Base-by-base conservation (phyloP, 2,329 filamentous ascomycete species). In the Cryphonectria carpinicola region DNA sequence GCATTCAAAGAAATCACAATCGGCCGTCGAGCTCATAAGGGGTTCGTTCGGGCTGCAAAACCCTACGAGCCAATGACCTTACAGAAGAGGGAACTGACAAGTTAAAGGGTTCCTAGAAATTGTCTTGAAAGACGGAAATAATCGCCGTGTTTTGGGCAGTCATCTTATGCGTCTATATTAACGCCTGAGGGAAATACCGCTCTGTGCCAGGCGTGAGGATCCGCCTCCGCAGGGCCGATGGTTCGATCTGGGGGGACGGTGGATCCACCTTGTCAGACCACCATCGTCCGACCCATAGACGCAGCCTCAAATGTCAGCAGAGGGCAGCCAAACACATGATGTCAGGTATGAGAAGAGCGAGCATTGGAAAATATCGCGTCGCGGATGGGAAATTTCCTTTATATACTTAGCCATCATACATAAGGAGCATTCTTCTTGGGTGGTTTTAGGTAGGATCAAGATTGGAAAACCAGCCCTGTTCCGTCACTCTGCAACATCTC, bases 221-320 rank as follows among this genome's bases (percentile, higher is more conserved):
- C 60, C 67, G 65, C 68, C 67, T 67, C 64, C 70, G 49, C 66
- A 64, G 32, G 49, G 17, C 25, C 22, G 35, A 46, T 72, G 70
- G 70, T 72, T 65, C 70, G 70, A 72, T 61, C 39, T 56, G 65
- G 65, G 49, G 49, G 39, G 13, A 62, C 8, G 60, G 66, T 61
- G 66, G 71, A 60, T 67, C 71, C 71, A 72, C 71, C 67, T 61
- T 17, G 54, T 72, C 71, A 72, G 62, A 68, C 71, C 71, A 72
- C 65, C 64, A 72, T 72, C 66, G 58, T 64, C 68, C 68, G 65
- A 72, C 67, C 65, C 71, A 66, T 68, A 41, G 32, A 70, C 56
- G 66, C 62, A 60, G 66, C 65, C 61, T 72, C 61, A 46, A 72
- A 58, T 70, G 71, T 72, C 71, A 72, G 65, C 71, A 72, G 71